A percentile compares a stretch with the other conserved stretches of the same genome.
These are phyloP conservation scores for Wickerhamiella bombiphila DNA, from an alignment of 805 yeast species.

Conservation along the genomic window DNA sequence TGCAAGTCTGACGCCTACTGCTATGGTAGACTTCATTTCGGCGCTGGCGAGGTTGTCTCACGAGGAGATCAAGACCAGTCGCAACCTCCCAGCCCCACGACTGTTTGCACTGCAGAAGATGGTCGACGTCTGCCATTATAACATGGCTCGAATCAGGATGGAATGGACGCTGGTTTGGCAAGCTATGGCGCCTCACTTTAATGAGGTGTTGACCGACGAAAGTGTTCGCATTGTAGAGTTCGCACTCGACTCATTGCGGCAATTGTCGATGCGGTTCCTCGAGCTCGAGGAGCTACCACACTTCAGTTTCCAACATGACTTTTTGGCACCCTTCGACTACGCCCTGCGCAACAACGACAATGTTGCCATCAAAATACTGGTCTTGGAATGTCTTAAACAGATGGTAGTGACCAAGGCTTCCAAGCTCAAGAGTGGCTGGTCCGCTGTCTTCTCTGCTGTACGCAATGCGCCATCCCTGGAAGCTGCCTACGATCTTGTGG, in stretches of 20 bases:
- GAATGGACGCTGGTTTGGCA: constrained; percentile 94
- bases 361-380: constrained; percentile 69
- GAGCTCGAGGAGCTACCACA: constrained; percentile 90
- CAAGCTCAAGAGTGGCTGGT: constrained; percentile 87
- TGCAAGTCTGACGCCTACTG: constrained; percentile 62
- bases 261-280: constrained; percentile 78
- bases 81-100: constrained; percentile 68
- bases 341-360: constrained; percentile 55
- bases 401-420: constrained; percentile 64
- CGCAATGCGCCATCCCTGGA: constrained; percentile 21
- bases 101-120: constrained; percentile 86
- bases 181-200: constrained; percentile 78
- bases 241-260: constrained; percentile 89
- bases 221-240: constrained; percentile 69
- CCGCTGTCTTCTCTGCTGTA: constrained; percentile 66
- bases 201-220: constrained; percentile 65
- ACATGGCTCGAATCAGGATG: constrained; percentile 88
- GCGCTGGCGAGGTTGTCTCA: constrained; percentile 76
- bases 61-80: constrained; percentile 84
- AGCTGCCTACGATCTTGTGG: constrained; percentile 11
- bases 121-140: constrained; percentile 94
- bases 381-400: constrained; percentile 74
- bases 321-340: constrained; percentile 77
- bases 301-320: constrained; percentile 89
- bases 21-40: constrained; percentile 72